phyloP scores from a whole-genome alignment of 805 yeast species.

The Kodamaea hsintzibuensis region DNA sequence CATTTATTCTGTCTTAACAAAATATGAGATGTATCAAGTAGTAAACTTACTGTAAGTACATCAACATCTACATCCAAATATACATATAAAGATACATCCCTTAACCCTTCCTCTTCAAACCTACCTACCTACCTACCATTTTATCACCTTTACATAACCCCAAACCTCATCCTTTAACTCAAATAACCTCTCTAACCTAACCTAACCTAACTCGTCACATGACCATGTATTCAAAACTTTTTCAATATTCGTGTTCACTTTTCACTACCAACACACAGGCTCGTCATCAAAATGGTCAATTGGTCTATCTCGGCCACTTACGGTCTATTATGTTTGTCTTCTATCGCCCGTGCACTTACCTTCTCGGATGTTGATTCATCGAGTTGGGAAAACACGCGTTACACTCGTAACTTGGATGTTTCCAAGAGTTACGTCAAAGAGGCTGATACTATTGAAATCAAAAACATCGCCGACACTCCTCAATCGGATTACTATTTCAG shows the following conservation, averaged over 20 bases:
- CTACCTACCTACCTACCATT: too few relatives aligned
- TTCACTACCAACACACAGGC: neutral
- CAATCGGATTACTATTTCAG: slow-evolving; percentile 57
- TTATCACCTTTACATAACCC: too few relatives aligned
- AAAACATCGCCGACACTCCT: slow-evolving; percentile 59
- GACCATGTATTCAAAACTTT: neutral
- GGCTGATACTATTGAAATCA: slow-evolving; percentile 51
- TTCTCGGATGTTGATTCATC: slow-evolving; percentile 9
- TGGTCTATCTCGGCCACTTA: neutral
- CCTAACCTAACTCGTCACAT: neutral
- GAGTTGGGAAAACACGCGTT: slow-evolving; percentile 61
- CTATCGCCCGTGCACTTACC: slow-evolving; percentile 6
- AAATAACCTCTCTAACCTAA: neutral
- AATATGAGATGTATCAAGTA: too few relatives aligned
- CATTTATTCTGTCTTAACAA: too few relatives aligned
- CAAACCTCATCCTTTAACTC: neutral
- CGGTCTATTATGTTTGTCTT: slow-evolving; percentile 7
- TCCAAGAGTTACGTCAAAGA: slow-evolving; percentile 67
- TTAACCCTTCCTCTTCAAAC: too few relatives aligned
- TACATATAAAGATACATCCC: too few relatives aligned
- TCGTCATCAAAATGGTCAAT: slow-evolving; percentile 7
- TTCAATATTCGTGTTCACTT: slow-evolving; percentile 7
- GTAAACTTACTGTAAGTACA: too few relatives aligned
- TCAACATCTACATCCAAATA: too few relatives aligned
- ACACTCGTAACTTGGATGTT: slow-evolving; percentile 62